Conservation (phyloP, 768 basidiomycete genomes). For the Scleroderma citrinum region DNA sequence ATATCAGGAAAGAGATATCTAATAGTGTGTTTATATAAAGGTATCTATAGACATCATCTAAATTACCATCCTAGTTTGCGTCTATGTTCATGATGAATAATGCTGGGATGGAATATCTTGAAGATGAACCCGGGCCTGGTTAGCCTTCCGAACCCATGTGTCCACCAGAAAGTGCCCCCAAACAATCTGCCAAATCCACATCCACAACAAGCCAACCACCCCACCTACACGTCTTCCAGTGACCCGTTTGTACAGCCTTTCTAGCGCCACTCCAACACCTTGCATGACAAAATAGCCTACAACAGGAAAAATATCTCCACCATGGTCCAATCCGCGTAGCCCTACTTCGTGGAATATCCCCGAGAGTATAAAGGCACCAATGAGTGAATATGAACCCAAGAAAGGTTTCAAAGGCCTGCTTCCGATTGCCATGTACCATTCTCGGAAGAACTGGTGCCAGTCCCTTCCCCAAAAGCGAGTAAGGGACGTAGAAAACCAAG, state of each 20-base stretch:
- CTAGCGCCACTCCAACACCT: slow-evolving; percentile 46
- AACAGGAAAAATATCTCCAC: slow-evolving; percentile 38
- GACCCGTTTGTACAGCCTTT: slow-evolving; percentile 37
- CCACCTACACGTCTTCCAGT: slow-evolving; percentile 48
- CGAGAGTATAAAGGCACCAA: slow-evolving; percentile 58
- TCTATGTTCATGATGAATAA: too few relatives aligned
- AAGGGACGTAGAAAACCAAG: slow-evolving; percentile 56
- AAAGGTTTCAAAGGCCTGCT: slow-evolving; percentile 35
- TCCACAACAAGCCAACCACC: slow-evolving; percentile 47
- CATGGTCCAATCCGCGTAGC: slow-evolving; percentile 52
- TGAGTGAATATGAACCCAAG: slow-evolving; percentile 43
- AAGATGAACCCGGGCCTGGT: too few relatives aligned
- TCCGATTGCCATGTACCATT: slow-evolving; percentile 50
- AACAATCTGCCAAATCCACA: slow-evolving; percentile 37
- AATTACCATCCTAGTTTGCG: too few relatives aligned
- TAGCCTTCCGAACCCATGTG: slow-evolving; percentile 25
- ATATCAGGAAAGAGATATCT: too few relatives aligned
- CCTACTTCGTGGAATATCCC: slow-evolving; percentile 56
- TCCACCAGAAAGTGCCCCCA: slow-evolving; percentile 48
- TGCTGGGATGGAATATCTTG: too few relatives aligned
- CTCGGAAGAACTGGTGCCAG: slow-evolving; percentile 70
- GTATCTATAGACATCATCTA: too few relatives aligned
- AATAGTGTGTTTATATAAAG: too few relatives aligned
- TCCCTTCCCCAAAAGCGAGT: slow-evolving; percentile 52
- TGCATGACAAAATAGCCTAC: slow-evolving; percentile 53